Evolutionary conservation across 305 asterid species (phyloP), one percentile per base, ranked within the genome.

Genomic region (Fraxinus greggii): DNA sequence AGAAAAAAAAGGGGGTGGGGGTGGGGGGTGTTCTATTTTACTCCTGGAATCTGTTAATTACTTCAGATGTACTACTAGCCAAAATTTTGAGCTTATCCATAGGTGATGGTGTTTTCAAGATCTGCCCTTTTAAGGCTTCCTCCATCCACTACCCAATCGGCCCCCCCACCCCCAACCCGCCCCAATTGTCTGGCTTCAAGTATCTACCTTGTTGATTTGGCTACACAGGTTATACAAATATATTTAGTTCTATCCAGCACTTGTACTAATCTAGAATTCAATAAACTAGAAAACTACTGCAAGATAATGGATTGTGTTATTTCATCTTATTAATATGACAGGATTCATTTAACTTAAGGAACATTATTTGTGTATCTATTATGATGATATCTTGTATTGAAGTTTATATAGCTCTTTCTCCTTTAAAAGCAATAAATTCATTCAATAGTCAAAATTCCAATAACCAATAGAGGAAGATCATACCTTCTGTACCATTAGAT

Each of bases 401-500:
- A 74, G 42, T 13, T 28, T 35, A 10, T 10, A 5, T 78, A 4
- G 28, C 48, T 35, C 29, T 72, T 1, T 65, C 51, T 73, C 56
- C 59, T 51, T 45, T 21, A 31, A 7, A 42, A 45, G 61, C 72
- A 28, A 8, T 35, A 23, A 77, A 72, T 56, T 56, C 59, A 7
- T 79, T 8, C 7, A 76, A 26, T 28, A 0, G 61, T 4, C 61
- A 51, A 17, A 17, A 17, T 17, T 17, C 0, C 2, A 51, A 5
- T 24, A 59, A 38, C 17, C 48, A 70, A 75, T 33, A 33, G 19
- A 10, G 32, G 35, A 19, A 21, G 63, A 54, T 76, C 91, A 78
- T 87, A 93, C 97, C 97, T 93, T 84, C 93, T 79, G 97, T 92
- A 83, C 40, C 48, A 78, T 77, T 74, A 72, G 89, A 80, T 40